Percentiles rank a stretch among this genome's conserved stretches.
Evolutionary conservation across 129 eudicot species (phyloP).

Genomic region (Tagetes patula): DNA sequence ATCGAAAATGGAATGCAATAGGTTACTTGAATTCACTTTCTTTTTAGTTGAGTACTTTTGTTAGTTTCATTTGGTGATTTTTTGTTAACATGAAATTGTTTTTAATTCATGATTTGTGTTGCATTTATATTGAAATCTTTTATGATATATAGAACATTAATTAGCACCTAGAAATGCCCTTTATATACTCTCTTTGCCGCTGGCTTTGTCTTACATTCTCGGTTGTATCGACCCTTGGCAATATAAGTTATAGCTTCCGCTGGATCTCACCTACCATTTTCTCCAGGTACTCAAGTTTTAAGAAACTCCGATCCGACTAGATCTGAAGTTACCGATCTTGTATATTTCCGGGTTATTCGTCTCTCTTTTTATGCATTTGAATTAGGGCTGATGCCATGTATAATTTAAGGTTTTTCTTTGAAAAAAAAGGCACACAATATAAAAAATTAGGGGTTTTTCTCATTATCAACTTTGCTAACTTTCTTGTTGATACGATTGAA

Average conservation of each 20-base stretch:
- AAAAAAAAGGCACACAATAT: neutral
- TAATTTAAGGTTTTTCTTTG: neutral
- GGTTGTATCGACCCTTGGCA: neutral
- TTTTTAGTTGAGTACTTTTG: no score
- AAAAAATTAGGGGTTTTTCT: neutral
- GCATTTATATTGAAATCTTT: neutral
- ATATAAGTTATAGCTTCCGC: neutral
- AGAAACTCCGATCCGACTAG: neutral
- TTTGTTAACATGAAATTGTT: neutral
- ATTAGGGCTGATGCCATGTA: neutral
- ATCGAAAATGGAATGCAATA: no score
- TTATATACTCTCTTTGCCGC: neutral
- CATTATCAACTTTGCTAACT: constrained; percentile 6
- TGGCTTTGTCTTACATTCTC: constrained; percentile 3
- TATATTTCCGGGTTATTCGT: neutral
- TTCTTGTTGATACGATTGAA: constrained; percentile 1
- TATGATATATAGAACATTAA: neutral
- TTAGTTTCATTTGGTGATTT: neutral
- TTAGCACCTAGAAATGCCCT: neutral
- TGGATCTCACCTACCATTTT: constrained; percentile 13
- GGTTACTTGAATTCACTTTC: no score
- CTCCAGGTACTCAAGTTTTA: neutral
- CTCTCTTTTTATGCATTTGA: neutral
- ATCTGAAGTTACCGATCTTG: neutral
- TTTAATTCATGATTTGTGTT: neutral